Evolutionary conservation across 2,329 filamentous ascomycete genomes (phyloP), one percentile per base, ranked within the genome.

Genomic region (Diaporthe sp.): DNA sequence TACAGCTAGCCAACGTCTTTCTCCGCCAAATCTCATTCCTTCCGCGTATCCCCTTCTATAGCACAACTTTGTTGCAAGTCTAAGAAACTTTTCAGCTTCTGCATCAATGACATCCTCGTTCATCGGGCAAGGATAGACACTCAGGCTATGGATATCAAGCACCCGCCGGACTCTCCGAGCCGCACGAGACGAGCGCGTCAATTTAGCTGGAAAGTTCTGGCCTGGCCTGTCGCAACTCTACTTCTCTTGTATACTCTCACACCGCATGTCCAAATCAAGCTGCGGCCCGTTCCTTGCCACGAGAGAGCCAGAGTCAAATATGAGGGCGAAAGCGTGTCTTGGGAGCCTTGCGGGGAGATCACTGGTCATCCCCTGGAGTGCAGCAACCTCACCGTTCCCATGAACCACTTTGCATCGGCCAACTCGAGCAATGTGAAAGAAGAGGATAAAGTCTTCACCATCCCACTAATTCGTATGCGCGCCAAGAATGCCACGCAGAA

Each of bases 401-500:
- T 87, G 79, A 84, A 88, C 73, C 86, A 88, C 39, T 87, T 86
- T 75, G 79, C 80, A 75, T 74, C 76, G 0, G 50, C 76, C 22
- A 80, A 80, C n/a, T 78, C 79, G 0, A 77, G 77, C 39, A 3
- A 12, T 7, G n/a, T 1, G 4, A 15, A 15, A 7, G 32, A 2
- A 35, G 4, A 32, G 0, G 75, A 81, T 75, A 82, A 84, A 76
- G 83, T 80, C 4, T 87, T 88, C 75, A 81, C 76, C 37, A 81
- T 88, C 61, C 84, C 86, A 4, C 78, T 88, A 4, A 81, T 86
- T 19, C 84, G 86, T 17, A 72, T 87, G 71, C 83, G 86, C 13
- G 84, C 83, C 39, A 80, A 80, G 42, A 82, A 85, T 19, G 83
- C 84, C 8, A 85, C 82, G 8, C 79, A 82, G 58, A 86, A 85